Evolutionary conservation across 2,329 filamentous ascomycete genomes (phyloP).

Genomic region (Penicillium sumatraense): DNA sequence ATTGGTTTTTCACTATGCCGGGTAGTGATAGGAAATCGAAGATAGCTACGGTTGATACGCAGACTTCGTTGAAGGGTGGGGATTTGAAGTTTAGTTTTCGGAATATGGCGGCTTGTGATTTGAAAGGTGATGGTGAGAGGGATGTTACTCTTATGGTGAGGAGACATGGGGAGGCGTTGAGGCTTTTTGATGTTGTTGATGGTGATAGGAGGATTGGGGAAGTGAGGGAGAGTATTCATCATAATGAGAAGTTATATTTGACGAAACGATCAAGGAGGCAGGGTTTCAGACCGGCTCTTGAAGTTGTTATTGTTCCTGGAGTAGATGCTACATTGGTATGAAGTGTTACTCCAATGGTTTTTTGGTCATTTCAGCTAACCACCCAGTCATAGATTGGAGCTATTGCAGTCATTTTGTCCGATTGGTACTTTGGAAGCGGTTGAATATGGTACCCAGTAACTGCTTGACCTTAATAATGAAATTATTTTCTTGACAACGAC

Average conservation of each 20-base stretch:
- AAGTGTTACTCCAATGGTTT: neutral
- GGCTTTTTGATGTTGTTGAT: slow-evolving; percentile 27
- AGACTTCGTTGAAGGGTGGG: slow-evolving; percentile 2
- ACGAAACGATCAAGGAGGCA: slow-evolving; percentile 4
- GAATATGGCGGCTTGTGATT: slow-evolving; percentile 18
- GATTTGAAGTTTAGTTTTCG: slow-evolving; percentile 21
- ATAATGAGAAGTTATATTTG: slow-evolving; percentile 25
- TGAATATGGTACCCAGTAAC: neutral
- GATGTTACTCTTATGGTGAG: slow-evolving; percentile 18
- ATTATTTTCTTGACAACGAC: too few species aligned
- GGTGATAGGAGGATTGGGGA: slow-evolving; percentile 25
- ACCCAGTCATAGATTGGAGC: slow-evolving; percentile 8
- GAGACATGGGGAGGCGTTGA: slow-evolving; percentile 15
- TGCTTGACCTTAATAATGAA: too few species aligned
- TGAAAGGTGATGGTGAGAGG: slow-evolving; percentile 14
- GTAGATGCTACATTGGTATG: slow-evolving; percentile 30
- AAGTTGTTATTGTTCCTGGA: slow-evolving; percentile 25
- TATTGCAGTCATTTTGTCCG: slow-evolving; percentile 14
- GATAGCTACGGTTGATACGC: slow-evolving; percentile 16
- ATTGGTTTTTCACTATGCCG: slow-evolving; percentile 42
- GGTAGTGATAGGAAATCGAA: slow-evolving; percentile 8
- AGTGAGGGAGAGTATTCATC: slow-evolving; percentile 25
- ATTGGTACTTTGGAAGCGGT: slow-evolving; percentile 13
- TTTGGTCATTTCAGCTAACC: neutral
- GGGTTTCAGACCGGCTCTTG: slow-evolving; percentile 26